Base-by-base conservation (phyloP, 2,329 filamentous ascomycete species). In the Xylariaceae sp. region DNA sequence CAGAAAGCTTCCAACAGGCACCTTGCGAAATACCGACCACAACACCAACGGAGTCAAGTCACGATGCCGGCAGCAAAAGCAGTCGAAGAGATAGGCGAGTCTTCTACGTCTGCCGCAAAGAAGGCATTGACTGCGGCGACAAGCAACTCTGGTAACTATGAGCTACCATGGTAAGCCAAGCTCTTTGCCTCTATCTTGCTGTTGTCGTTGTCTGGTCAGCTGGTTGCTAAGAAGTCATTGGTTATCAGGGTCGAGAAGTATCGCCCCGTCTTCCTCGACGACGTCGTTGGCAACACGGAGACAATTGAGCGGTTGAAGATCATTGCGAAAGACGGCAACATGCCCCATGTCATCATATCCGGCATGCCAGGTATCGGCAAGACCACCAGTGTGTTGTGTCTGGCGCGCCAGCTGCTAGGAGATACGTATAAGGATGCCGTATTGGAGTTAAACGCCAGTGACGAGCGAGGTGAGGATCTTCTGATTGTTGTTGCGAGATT, bases 281-380 rank as follows among this genome's bases (percentile, higher is more conserved):
- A 99, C 77, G 88, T 99, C 56, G 94, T 99, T 57, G 94, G 94
- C 71, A 99, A 99, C 75, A 96, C 90, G 17, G 94, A 99, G 74
- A 99, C 94, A 0, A 92, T 99, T 69, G 93, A 97, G 75, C 89
- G 94, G 57, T 80, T 99, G 69, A 97, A 97, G 74, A 97, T 99
- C 70, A 97, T 99, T 69, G 92, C 94, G 51, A 94, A 92, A 75
- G 94, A 97, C 77, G 94, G 94, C 68, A 99, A 99, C 77, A 97
- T 99, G 92, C 94, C 94, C 2, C 94, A 99, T 76, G 86, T 99
- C 71, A 97, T 99, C 76, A 97, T 99, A 70, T 96, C 91, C n/a
- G 94, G 94, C 61, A 97, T 96, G 92, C 94, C 94, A 17, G 94
- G 94, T 71, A 99, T 97, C 71, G 94, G 94, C 75, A 99, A 99